Base-by-base conservation (phyloP, 257 asterid species). In the Lycium barbarum region DNA sequence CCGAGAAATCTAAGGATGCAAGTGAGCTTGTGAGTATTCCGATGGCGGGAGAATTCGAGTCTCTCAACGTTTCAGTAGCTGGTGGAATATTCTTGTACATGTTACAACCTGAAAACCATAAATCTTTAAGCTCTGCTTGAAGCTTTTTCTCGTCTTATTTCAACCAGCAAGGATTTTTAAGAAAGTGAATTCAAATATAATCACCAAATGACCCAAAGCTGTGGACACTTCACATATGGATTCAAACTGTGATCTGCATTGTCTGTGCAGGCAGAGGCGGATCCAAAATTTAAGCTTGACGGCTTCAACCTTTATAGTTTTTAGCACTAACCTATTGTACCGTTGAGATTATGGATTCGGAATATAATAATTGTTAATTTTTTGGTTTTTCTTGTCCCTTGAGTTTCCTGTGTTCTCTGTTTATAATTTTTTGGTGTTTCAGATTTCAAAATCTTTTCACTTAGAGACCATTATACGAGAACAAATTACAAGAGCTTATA, bases 61-160 rank as follows among this genome's bases (percentile, higher is more conserved):
- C 98, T 82, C 86, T 97, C 68, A 97, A 97, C 84, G 99, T 95
- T 85, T 92, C 99, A n/a, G 96, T 95, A 72, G 99, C 98, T 66
- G 99, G 98, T n/a, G 99, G 98, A 15, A 94, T 95, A 68, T 95
- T 97, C 87, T 91, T 97, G 92, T 97, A 91, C 78, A 90, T 92
- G 97, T 83, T 97, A 86, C 99, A 95, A 89, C 91, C 88, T 57
- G 79, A 80, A 49, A 86, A 87, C 65, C 68, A 43, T 63, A 26
- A 51, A 33, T 3, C 43, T 20, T 83, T 40, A 6, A 53, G 54
- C 82, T 14, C 47, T 74, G 14, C 0, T 74, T 74, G 62, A 74
- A 49, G 58, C 11, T 43, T 22, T 49, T 22, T 49, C 45, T 74
- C 45, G 45, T n/a, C 57, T 72, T 45, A 72, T n/a, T 71, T 72